Percentiles rank a stretch among this genome's conserved stretches.
Conservation (phyloP, 495 filamentous ascomycete species). For the Xanthoparmelia taractica region DNA sequence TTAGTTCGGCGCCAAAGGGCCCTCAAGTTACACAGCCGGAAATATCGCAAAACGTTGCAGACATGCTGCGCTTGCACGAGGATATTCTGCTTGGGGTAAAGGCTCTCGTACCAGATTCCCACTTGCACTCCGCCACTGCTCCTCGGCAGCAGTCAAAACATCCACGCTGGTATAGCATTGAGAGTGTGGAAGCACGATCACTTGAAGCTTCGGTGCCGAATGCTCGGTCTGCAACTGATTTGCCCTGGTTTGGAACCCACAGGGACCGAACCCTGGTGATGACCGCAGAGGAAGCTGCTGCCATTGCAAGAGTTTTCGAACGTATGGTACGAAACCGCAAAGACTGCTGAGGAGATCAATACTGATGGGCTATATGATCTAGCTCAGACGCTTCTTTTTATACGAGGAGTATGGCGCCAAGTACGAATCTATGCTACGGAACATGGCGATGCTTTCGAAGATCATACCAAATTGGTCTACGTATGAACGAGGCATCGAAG, state of each 20-base stretch:
- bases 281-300: constrained; percentile 61
- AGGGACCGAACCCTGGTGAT: constrained; percentile 33
- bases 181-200: background rate
- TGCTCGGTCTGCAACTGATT: constrained; percentile 10
- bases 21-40: constrained; percentile 29
- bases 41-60: constrained; percentile 40
- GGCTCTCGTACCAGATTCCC: constrained; percentile 30
- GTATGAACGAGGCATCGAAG: constrained; percentile 83
- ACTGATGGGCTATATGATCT: constrained; percentile 3
- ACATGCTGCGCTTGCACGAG: constrained; percentile 41
- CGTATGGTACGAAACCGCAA: constrained; percentile 50
- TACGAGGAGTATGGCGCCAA: constrained; percentile 86
- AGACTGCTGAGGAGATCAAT: background rate
- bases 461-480: constrained; percentile 67
- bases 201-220: background rate
- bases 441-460: constrained; percentile 59
- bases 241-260: constrained; percentile 10
- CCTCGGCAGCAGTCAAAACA: constrained; percentile 29
- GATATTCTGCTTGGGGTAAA: constrained; percentile 35
- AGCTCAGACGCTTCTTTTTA: constrained; percentile 73
- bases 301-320: constrained; percentile 71
- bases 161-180: constrained; percentile 10
- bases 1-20: constrained; percentile 50
- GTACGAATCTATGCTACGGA: constrained; percentile 74
- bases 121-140: constrained; percentile 21